Conservation (phyloP, 1,139 yeast genomes). For the Diutina pseudorugosa region DNA sequence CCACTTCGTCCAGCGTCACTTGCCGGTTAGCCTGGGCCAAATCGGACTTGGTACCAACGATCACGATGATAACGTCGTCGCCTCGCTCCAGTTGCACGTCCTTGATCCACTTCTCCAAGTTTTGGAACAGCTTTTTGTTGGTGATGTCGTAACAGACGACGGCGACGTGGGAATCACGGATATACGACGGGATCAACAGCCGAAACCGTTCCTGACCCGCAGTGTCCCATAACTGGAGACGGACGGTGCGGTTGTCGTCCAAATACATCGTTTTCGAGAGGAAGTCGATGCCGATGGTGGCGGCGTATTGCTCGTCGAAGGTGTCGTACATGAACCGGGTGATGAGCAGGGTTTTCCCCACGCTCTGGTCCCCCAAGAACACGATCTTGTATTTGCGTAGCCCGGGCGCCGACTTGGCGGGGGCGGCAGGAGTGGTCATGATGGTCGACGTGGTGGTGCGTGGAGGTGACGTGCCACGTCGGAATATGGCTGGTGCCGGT, state of each 20-base stretch:
- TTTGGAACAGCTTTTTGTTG: slow-evolving; percentile 67
- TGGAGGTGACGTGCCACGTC: background rate
- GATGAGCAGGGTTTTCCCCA: slow-evolving; percentile 90
- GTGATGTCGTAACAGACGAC: slow-evolving; percentile 93
- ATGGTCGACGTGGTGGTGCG: background rate
- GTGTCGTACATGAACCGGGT: slow-evolving; percentile 97
- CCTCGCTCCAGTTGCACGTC: slow-evolving; percentile 66
- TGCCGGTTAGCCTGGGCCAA: slow-evolving; percentile 64
- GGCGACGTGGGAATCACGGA: slow-evolving; percentile 94
- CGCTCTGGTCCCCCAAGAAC: slow-evolving; percentile 94
- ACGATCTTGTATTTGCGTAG: slow-evolving; percentile 79
- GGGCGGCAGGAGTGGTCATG: background rate
- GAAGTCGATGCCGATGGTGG: slow-evolving; percentile 95
- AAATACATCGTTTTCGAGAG: slow-evolving; percentile 64
- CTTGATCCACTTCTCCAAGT: slow-evolving; percentile 42
- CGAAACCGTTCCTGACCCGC: slow-evolving; percentile 12
- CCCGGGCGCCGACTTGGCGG: slow-evolving; percentile 4
- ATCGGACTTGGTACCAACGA: slow-evolving; percentile 75
- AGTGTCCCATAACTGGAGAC: slow-evolving; percentile 24
- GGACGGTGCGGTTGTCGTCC: slow-evolving; percentile 42
- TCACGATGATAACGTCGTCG: slow-evolving; percentile 46
- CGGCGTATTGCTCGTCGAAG: slow-evolving; percentile 91
- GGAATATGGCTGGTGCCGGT: background rate
- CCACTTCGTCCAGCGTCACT: slow-evolving; percentile 73
- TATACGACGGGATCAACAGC: slow-evolving; percentile 56